Conservation (phyloP, 2,329 filamentous ascomycete genomes). For the Davidsoniella neocaledoniae region DNA sequence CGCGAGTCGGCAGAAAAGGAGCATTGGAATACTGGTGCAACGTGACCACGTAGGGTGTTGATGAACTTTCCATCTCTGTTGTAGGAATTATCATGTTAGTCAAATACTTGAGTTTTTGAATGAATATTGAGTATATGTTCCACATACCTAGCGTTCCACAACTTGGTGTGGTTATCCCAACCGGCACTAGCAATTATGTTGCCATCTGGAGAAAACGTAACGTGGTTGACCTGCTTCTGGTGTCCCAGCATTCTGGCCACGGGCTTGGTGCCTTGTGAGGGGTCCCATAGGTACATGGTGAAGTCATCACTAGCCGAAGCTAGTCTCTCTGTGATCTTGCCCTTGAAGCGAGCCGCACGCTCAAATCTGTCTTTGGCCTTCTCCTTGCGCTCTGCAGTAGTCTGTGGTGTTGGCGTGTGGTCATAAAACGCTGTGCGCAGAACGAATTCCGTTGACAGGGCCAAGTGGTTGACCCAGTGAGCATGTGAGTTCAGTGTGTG, state of each 20-base stretch:
- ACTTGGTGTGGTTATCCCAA: conserved; percentile 89
- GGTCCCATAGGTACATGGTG: conserved; percentile 93
- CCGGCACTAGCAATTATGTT: conserved; percentile 70
- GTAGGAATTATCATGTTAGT: conserved; percentile 9
- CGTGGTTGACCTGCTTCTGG: conserved; percentile 92
- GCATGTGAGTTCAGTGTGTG: conserved; percentile 70
- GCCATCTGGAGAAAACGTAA: conserved; percentile 84
- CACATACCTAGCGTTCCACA: conserved; percentile 62
- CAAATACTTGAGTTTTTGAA: neutral
- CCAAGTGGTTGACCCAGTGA: conserved; percentile 92
- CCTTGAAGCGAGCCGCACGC: conserved; percentile 62
- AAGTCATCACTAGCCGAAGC: conserved; percentile 91
- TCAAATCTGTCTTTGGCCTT: conserved; percentile 74
- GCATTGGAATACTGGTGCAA: conserved; percentile 78
- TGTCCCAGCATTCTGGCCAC: conserved; percentile 82
- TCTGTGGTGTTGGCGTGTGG: conserved; percentile 40
- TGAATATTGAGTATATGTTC: neutral
- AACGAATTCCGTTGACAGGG: conserved; percentile 82
- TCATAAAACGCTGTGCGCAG: conserved; percentile 77
- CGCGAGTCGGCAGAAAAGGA: conserved; percentile 84
- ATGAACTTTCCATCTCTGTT: conserved; percentile 56
- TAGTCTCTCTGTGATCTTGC: conserved; percentile 63
- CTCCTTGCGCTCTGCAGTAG: conserved; percentile 42
- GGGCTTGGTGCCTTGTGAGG: conserved; percentile 60
- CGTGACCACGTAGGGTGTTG: conserved; percentile 74